These are phyloP conservation scores for Tardiomyces depauwii DNA, from an alignment of 1,139 yeast genomes.

Conservation along the genomic window DNA sequence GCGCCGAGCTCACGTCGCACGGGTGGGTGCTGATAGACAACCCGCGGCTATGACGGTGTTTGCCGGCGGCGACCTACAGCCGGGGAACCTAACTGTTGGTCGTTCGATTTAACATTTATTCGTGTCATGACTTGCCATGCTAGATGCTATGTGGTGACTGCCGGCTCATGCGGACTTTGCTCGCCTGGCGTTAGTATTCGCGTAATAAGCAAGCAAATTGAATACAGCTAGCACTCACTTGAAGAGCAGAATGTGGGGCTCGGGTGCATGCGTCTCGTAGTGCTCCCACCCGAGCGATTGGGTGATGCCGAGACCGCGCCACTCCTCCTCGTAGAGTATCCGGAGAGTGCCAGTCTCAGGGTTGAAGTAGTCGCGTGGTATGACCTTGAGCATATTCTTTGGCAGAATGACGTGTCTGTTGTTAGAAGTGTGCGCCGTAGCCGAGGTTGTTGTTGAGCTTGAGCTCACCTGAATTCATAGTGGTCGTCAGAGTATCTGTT, in stretches of 20 bases:
- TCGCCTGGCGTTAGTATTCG: no score
- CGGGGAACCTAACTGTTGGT: no score
- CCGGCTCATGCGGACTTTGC: no score
- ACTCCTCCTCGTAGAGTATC: constrained; percentile 86
- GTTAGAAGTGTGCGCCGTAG: no score
- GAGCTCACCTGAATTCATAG: not conserved
- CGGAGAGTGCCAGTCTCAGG: constrained; percentile 92
- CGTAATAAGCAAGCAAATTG: no score
- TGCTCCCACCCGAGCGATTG: constrained; percentile 98
- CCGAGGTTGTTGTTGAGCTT: not conserved
- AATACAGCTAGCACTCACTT: constrained; percentile 25
- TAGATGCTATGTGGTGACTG: no score
- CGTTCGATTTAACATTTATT: no score
- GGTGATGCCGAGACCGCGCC: constrained; percentile 97
- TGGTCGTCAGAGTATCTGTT: not conserved
- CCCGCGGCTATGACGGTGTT: not conserved
- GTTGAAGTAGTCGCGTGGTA: constrained; percentile 94
- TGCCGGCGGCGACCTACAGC: no score
- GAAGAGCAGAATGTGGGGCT: constrained; percentile 90
- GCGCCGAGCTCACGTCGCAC: not conserved
- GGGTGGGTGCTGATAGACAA: not conserved
- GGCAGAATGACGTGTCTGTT: constrained; percentile 89
- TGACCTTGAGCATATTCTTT: constrained; percentile 85
- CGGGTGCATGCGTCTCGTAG: constrained; percentile 97
- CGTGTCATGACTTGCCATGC: no score